These are phyloP conservation scores for Parsonsia alboflavescens DNA, from an alignment of 257 asterid genomes.

Conservation along the genomic window DNA sequence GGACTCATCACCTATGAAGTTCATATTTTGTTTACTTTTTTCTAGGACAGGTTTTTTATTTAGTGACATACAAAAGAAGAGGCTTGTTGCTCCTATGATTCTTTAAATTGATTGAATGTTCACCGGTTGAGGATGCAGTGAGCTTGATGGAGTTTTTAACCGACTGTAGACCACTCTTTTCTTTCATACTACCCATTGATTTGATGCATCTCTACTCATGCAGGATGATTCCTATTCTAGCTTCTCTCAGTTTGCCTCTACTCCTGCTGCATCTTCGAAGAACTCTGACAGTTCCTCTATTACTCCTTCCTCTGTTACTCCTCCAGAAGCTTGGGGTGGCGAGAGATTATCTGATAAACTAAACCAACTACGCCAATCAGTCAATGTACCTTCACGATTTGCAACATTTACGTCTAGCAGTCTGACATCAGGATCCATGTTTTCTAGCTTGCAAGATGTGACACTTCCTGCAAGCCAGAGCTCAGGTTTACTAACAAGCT, in stretches of 20 bases:
- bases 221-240: slow-evolving; percentile 64
- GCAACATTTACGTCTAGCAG: slow-evolving; percentile 47
- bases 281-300: slow-evolving; percentile 58
- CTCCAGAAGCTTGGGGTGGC: slow-evolving; percentile 98
- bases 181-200: too few species aligned
- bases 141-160: background rate
- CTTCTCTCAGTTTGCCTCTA: slow-evolving; percentile 51
- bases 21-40: background rate
- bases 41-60: background rate
- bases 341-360: slow-evolving; percentile 70
- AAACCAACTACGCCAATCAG: slow-evolving; percentile 55
- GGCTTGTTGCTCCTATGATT: background rate
- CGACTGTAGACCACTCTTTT: background rate
- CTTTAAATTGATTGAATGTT: background rate
- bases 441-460: slow-evolving; percentile 61
- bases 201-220: slow-evolving; percentile 25
- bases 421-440: slow-evolving; percentile 49
- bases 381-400: slow-evolving; percentile 64
- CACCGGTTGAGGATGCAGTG: background rate
- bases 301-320: slow-evolving; percentile 82
- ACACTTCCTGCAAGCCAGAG: slow-evolving; percentile 40
- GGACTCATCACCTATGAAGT: background rate
- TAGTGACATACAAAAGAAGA: background rate
- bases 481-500: slow-evolving; percentile 39
- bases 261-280: slow-evolving; percentile 43